Evolutionary conservation across 2,329 filamentous ascomycete species (phyloP).

Genomic region (Metarhizium guizhouense): DNA sequence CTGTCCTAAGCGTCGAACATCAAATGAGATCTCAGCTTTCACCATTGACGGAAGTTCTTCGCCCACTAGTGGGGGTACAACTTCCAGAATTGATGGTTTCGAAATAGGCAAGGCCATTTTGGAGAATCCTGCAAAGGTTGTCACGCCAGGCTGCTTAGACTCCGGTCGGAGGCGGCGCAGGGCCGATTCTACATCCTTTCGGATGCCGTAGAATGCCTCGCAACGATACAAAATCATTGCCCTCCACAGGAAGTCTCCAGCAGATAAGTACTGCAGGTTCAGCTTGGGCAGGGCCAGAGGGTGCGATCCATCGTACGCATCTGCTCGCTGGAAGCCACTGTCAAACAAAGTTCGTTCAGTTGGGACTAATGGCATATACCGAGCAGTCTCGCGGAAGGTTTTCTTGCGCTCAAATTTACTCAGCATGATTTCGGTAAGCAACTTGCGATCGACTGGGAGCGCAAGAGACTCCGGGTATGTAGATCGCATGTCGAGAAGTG

Average conservation of each 20-base stretch:
- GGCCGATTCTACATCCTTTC: conserved; percentile 79
- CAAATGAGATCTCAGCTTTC: conserved; percentile 75
- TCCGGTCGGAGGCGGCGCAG: conserved; percentile 72
- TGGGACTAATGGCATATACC: conserved; percentile 66
- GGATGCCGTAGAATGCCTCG: conserved; percentile 88
- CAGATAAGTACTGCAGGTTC: conserved; percentile 89
- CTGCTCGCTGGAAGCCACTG: conserved; percentile 65
- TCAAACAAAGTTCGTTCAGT: conserved; percentile 81
- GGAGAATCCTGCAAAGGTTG: conserved; percentile 72
- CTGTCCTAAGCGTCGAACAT: conserved; percentile 71
- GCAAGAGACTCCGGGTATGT: conserved; percentile 67
- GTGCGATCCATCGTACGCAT: conserved; percentile 76
- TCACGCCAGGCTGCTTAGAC: conserved; percentile 52
- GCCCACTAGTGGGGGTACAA: conserved; percentile 74
- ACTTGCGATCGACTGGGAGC: conserved; percentile 53
- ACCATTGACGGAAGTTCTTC: conserved; percentile 76
- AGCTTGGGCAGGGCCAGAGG: conserved; percentile 89
- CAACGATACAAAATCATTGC: conserved; percentile 81
- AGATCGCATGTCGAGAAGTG: conserved; percentile 67
- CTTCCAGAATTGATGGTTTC: conserved; percentile 80
- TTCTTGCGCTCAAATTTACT: conserved; percentile 66
- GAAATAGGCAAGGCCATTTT: conserved; percentile 85
- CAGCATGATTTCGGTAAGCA: conserved; percentile 64
- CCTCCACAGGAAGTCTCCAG: conserved; percentile 95
- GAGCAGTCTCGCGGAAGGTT: conserved; percentile 73